Evolutionary conservation across 2,329 filamentous ascomycete species (phyloP).

Genomic region (Corinectria fuckeliana): DNA sequence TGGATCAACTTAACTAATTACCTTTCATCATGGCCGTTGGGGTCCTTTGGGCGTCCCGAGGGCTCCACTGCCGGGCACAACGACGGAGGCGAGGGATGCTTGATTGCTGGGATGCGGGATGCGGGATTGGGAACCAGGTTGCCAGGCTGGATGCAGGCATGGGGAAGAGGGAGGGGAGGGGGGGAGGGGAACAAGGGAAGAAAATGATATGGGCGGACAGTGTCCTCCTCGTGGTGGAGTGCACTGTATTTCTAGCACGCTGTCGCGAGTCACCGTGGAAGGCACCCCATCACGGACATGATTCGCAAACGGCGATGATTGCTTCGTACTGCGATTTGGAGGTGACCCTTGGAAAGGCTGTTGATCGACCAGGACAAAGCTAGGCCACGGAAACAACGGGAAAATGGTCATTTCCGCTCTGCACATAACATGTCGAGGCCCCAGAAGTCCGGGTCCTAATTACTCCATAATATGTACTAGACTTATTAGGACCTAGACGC

Average conservation of each 20-base stretch:
- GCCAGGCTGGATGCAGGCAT: background rate
- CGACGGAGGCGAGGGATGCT: conserved; percentile 19
- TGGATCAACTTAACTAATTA: background rate
- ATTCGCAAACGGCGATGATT: background rate
- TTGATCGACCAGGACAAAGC: too few species aligned
- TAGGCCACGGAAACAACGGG: background rate
- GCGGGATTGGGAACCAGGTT: conserved; percentile 8
- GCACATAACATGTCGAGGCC: too few species aligned
- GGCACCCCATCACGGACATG: background rate
- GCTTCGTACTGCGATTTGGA: too few species aligned
- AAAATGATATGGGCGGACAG: too few species aligned
- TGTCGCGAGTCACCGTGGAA: too few species aligned
- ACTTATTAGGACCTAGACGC: too few species aligned
- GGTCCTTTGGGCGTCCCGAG: background rate
- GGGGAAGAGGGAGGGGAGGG: background rate
- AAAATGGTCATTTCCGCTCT: too few species aligned
- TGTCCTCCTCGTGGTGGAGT: too few species aligned
- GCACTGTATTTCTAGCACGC: conserved; percentile 6
- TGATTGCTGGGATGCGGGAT: conserved; percentile 11
- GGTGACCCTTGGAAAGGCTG: too few species aligned
- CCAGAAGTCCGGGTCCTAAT: background rate
- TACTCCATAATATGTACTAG: too few species aligned
- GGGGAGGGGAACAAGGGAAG: too few species aligned
- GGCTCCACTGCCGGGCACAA: conserved; percentile 14
- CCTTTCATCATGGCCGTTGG: background rate